Evolutionary conservation across 1,284 basidiomycete species (phyloP).

Genomic region (Ganoderma multipileum): DNA sequence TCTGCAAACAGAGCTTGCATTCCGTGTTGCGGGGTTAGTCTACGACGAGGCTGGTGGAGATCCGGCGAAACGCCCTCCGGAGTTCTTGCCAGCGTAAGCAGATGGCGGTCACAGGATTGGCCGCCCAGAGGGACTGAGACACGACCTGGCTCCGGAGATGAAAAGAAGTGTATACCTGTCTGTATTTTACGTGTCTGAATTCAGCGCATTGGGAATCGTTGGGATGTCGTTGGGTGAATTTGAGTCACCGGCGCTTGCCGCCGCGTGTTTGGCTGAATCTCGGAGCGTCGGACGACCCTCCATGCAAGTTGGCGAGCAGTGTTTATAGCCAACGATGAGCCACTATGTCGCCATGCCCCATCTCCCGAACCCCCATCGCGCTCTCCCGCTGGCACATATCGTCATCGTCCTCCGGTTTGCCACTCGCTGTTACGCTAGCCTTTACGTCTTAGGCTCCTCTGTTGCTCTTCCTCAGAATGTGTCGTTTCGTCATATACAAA

Average conservation of each 20-base stretch:
- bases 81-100: constrained; percentile 56
- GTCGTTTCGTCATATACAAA: constrained; percentile 92
- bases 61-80: constrained; percentile 67
- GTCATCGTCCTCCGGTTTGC: constrained; percentile 6
- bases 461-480: constrained; percentile 55
- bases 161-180: constrained; percentile 24
- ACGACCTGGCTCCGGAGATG: constrained; percentile 1
- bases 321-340: constrained; percentile 19
- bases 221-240: constrained; percentile 24
- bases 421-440: constrained; percentile 7
- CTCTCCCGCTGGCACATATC: constrained; percentile 4
- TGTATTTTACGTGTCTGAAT: constrained; percentile 29
- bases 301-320: constrained; percentile 7
- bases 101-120: constrained; percentile 20
- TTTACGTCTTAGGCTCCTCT: constrained; percentile 12
- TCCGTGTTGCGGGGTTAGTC: constrained; percentile 82
- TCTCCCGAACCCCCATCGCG: constrained; percentile 8
- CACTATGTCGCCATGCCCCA: constrained; percentile 31
- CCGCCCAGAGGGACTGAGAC: background rate
- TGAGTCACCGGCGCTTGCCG: constrained; percentile 29
- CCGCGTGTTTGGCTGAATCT: background rate
- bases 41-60: constrained; percentile 84
- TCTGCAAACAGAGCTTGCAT: constrained; percentile 70
- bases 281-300: background rate
- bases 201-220: constrained; percentile 11